A percentile compares a stretch with the other conserved stretches of the same genome.
Conservation (phyloP, 2,329 filamentous ascomycete genomes). For the Botryotinia globosa region DNA sequence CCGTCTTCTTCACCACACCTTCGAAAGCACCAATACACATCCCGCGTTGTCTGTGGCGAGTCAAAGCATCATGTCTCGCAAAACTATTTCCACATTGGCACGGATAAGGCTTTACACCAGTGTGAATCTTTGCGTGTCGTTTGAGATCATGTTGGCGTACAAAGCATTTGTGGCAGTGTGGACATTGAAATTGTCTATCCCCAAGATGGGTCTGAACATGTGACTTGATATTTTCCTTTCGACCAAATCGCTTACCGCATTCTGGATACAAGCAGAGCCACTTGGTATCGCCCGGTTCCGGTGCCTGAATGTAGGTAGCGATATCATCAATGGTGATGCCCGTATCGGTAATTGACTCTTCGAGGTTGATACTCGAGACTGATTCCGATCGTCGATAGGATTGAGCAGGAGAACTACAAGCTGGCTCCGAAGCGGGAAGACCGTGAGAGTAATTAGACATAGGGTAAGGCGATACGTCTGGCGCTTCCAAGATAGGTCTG, state of each 20-base stretch:
- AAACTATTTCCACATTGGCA: constrained; percentile 95
- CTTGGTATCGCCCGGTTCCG: constrained; percentile 70
- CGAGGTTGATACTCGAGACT: constrained; percentile 58
- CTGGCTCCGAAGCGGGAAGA: constrained; percentile 23
- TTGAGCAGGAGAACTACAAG: constrained; percentile 25
- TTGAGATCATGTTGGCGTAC: constrained; percentile 97
- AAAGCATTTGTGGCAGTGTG: constrained; percentile 91
- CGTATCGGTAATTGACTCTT: constrained; percentile 69
- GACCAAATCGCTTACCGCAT: constrained; percentile 88
- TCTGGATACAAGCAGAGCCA: constrained; percentile 74
- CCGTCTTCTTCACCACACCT: constrained; percentile 65
- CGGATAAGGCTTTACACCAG: constrained; percentile 89
- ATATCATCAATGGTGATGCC: constrained; percentile 87
- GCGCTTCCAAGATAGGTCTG: constrained; percentile 43
- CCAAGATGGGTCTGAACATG: constrained; percentile 98
- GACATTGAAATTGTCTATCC: constrained; percentile 92
- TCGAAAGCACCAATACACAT: constrained; percentile 97
- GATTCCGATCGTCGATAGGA: constrained; percentile 58
- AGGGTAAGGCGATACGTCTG: constrained; percentile 26
- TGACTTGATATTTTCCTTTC: constrained; percentile 98
- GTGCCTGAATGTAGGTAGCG: constrained; percentile 68
- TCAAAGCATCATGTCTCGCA: constrained; percentile 90
- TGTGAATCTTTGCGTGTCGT: constrained; percentile 96
- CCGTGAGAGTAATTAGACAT: constrained; percentile 24
- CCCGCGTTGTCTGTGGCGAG: constrained; percentile 87